A percentile compares a stretch with the other conserved stretches of the same genome.
phyloP scores from a whole-genome alignment of 2,329 filamentous ascomycete genomes.

The Capronia americana region DNA sequence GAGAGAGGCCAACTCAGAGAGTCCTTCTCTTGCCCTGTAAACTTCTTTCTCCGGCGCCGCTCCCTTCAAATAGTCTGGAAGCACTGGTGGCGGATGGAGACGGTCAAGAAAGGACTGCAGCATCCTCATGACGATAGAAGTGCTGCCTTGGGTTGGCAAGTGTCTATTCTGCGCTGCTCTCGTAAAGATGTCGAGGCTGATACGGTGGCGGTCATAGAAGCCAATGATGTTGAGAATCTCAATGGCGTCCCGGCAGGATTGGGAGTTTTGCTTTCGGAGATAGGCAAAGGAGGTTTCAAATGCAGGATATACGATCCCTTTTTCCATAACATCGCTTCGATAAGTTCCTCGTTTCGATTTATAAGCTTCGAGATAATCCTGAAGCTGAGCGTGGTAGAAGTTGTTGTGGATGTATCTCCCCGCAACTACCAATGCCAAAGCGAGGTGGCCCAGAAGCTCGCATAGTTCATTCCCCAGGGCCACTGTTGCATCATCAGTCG shows the following conservation, averaged over 20 bases:
- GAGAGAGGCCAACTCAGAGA: slow-evolving; percentile 14
- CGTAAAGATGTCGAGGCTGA: slow-evolving; percentile 24
- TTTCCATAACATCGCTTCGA: neutral
- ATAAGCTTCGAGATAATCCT: slow-evolving; percentile 38
- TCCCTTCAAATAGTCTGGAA: slow-evolving; percentile 3
- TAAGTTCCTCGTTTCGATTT: neutral
- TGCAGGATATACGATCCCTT: slow-evolving; percentile 6
- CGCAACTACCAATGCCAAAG: slow-evolving; percentile 42
- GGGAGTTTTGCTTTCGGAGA: slow-evolving; percentile 21
- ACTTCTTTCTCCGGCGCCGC: neutral
- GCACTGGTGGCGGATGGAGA: neutral
- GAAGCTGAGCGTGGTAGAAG: slow-evolving; percentile 34
- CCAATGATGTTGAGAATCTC: slow-evolving; percentile 37
- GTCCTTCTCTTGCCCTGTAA: slow-evolving; percentile 17
- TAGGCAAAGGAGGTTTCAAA: slow-evolving; percentile 15
- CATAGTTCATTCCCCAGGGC: slow-evolving; percentile 32
- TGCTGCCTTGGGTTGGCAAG: no score
- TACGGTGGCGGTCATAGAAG: slow-evolving; percentile 35
- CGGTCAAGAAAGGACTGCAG: slow-evolving; percentile 1
- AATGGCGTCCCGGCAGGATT: slow-evolving; percentile 29
- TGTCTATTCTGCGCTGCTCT: slow-evolving; percentile 13
- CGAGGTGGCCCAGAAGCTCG: slow-evolving; percentile 38
- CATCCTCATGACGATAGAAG: neutral
- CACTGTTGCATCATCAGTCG: slow-evolving; percentile 18
- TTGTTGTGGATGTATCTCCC: slow-evolving; percentile 38